phyloP scores from a whole-genome alignment of 441 rosid genomes.

The Eugenia klotzschiana region DNA sequence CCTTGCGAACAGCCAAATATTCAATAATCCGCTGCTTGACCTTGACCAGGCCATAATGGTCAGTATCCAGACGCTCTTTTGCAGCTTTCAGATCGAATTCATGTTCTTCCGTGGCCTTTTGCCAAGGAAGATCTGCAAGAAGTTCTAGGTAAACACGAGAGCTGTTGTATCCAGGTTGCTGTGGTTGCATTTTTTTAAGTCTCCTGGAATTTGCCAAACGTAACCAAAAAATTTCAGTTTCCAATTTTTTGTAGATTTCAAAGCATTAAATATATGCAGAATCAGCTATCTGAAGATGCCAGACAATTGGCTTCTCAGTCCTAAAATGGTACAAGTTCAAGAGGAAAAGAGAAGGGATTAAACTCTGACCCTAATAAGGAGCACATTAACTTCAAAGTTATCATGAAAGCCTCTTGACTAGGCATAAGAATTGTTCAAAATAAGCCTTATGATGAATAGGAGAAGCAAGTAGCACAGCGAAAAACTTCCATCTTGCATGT shows the following conservation, averaged over 20 bases:
- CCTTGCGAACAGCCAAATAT: slow-evolving; percentile 99
- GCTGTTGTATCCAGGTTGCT: slow-evolving; percentile 98
- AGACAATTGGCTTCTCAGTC: neutral
- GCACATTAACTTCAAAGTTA: neutral
- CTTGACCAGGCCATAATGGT: slow-evolving; percentile 80
- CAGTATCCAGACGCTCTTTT: slow-evolving; percentile 86
- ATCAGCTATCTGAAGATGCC: neutral
- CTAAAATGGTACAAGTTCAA: neutral
- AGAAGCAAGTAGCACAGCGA: neutral
- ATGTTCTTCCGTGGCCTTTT: slow-evolving; percentile 76
- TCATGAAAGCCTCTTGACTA: neutral
- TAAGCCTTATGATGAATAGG: neutral
- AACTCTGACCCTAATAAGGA: neutral
- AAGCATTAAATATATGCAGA: neutral
- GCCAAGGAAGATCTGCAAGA: slow-evolving; percentile 97
- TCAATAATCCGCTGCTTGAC: slow-evolving; percentile 95
- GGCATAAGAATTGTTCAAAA: neutral
- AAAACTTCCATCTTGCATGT: neutral
- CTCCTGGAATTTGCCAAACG: slow-evolving; percentile 39
- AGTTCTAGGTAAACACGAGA: slow-evolving; percentile 93
- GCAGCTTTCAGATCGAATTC: slow-evolving; percentile 81
- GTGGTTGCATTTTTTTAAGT: slow-evolving; percentile 98
- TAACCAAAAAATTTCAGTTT: neutral
- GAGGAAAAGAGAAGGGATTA: neutral
- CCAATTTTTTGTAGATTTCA: neutral